Base-by-base conservation (phyloP, 1,139 yeast genomes). In the Schizosaccharomyces versatilis region DNA sequence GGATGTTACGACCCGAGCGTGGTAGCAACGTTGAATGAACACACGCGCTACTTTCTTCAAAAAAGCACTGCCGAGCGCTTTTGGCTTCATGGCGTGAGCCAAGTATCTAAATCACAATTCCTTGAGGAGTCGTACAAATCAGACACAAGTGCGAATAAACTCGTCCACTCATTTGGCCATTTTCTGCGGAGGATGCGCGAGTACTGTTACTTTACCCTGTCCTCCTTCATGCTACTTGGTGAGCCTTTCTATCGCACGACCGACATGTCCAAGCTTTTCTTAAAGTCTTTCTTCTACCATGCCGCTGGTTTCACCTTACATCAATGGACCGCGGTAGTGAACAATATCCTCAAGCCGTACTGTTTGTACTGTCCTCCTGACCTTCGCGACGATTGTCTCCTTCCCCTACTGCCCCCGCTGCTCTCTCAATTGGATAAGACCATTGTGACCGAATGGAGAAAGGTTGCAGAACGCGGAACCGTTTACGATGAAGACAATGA, bases 91-190 rank as follows among this genome's bases (percentile, higher is more conserved):
- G 98, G 98, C 15, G 94, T 94, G 19, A 84, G 95, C 1, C 84
- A 84, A 57, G 94, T 90, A 67, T 81, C 95, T 7, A 82, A 85
- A 62, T 98, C 93, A 65, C 88, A 94, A 48, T 93, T 93, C 63
- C 81, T 90, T 59, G 95, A 85, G 65, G 97, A 93, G 64, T 86
- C 81, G 62, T 95, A 86, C 57, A 84, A 82, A 63, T 97, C 98
- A 0, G 85, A 94, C 70, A 83, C 83, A 60, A 86, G 97, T 0
- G 70, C 90, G 57, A 74, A 97, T 61, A 98, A 93, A 68, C 90
- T 93, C 71, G 97, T 98, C 0, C 98, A 93, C 66, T 83, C 95
- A 3, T 94, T 90, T n/a, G 98, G 98, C 14, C 97, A 90, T 66
- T 83, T 86, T 62, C 81, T 93, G 17, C 75, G 98, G 63, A 90